Percentiles rank a stretch among this genome's conserved stretches.
Evolutionary conservation across 495 filamentous ascomycete species (phyloP).

Genomic region (Neurospora sp.): DNA sequence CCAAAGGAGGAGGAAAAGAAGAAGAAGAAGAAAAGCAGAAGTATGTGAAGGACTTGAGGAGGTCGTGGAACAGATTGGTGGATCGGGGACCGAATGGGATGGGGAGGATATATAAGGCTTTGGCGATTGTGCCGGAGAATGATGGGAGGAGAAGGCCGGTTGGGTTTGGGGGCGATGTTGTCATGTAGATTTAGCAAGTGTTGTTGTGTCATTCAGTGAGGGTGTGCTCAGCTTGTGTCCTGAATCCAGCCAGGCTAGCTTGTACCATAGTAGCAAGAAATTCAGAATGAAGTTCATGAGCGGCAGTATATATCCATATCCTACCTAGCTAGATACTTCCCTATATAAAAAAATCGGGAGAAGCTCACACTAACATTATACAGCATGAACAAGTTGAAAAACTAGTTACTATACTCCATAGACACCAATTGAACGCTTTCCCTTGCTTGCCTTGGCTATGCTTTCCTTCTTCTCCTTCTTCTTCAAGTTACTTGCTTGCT

Average conservation of each 20-base stretch:
- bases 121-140: slow-evolving; percentile 81
- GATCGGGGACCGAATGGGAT: slow-evolving; percentile 71
- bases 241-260: background rate
- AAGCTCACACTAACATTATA: background rate
- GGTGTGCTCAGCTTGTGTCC: background rate
- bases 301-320: background rate
- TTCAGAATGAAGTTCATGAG: background rate
- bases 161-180: slow-evolving; percentile 78
- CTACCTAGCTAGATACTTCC: background rate
- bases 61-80: slow-evolving; percentile 60
- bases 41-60: slow-evolving; percentile 57
- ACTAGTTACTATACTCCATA: background rate
- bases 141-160: slow-evolving; percentile 65
- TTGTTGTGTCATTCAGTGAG: background rate
- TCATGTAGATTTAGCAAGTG: background rate
- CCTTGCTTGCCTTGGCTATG: background rate
- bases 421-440: background rate
- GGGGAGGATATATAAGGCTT: slow-evolving; percentile 87
- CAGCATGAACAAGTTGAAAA: background rate
- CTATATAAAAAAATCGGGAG: background rate
- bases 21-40: slow-evolving; percentile 47
- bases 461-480: background rate
- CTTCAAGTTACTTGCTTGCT: background rate
- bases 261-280: background rate
- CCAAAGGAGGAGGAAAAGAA: slow-evolving; percentile 19